Evolutionary conservation across 192 early-diverging fungal genomes (phyloP).

Genomic region (Phycomyces nitens): DNA sequence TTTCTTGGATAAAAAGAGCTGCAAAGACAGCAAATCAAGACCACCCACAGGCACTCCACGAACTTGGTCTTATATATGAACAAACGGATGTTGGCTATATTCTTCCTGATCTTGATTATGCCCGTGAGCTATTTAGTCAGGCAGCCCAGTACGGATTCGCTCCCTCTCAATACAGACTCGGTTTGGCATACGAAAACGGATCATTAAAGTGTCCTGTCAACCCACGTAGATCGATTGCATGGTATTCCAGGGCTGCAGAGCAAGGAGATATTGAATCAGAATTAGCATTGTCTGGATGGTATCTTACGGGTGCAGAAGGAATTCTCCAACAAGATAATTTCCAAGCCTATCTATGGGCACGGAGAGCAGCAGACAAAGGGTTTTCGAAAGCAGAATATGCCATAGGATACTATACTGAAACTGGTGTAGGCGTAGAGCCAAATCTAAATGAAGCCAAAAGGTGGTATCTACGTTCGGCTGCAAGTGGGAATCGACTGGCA

Average conservation of each 20-base stretch:
- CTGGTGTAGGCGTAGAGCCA: slow-evolving; percentile 77
- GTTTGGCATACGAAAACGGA: slow-evolving; percentile 93
- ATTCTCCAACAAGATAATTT: slow-evolving; percentile 86
- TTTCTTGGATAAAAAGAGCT: slow-evolving; percentile 93
- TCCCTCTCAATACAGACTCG: slow-evolving; percentile 90
- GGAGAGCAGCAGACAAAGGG: slow-evolving; percentile 92
- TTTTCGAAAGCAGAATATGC: slow-evolving; percentile 95
- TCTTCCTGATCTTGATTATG: slow-evolving; percentile 81
- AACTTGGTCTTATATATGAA: slow-evolving; percentile 88
- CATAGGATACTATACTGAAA: slow-evolving; percentile 92
- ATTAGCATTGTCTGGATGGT: slow-evolving; percentile 98
- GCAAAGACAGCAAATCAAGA: slow-evolving; percentile 84
- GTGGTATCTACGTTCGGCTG: slow-evolving; percentile 88
- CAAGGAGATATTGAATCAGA: slow-evolving; percentile 90
- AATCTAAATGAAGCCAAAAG: slow-evolving; percentile 80
- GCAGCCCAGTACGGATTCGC: slow-evolving; percentile 93
- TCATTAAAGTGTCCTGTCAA: slow-evolving; percentile 80
- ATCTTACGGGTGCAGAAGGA: slow-evolving; percentile 84
- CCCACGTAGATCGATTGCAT: slow-evolving; percentile 86
- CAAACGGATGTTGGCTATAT: slow-evolving; percentile 62
- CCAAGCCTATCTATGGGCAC: slow-evolving; percentile 97
- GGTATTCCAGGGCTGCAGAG: slow-evolving; percentile 94
- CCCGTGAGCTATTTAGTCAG: slow-evolving; percentile 85
- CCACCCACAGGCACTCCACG: slow-evolving; percentile 91
- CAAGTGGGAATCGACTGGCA: slow-evolving; percentile 80